Conservation (phyloP, 2,329 filamentous ascomycete species). For the Arthroderma sp. region DNA sequence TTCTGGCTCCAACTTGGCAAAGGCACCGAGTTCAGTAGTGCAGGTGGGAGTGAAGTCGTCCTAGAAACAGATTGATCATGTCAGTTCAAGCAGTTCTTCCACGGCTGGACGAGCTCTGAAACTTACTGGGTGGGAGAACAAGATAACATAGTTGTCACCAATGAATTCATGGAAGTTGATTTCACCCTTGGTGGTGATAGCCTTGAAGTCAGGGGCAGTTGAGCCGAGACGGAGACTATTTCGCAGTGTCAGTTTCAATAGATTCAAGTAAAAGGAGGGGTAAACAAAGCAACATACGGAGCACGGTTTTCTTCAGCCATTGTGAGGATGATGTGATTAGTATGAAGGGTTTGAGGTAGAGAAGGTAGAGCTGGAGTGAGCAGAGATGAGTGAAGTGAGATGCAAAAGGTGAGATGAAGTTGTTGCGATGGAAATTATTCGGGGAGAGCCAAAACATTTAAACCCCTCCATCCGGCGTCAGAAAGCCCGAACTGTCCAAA, state of each 20-base stretch:
- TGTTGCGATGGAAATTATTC: too few species aligned
- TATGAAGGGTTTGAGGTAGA: slow-evolving; percentile 3
- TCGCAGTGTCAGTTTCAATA: not conserved
- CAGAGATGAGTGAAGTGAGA: slow-evolving; percentile 3
- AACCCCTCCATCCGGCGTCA: too few species aligned
- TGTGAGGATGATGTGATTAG: slow-evolving; percentile 12
- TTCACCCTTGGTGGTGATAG: slow-evolving; percentile 51
- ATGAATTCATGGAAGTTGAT: slow-evolving; percentile 64
- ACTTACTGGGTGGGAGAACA: slow-evolving; percentile 55
- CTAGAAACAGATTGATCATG: slow-evolving; percentile 8
- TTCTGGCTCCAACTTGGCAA: slow-evolving; percentile 77
- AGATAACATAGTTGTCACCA: slow-evolving; percentile 54
- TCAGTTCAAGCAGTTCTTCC: slow-evolving; percentile 4
- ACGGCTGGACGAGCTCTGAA: slow-evolving; percentile 1
- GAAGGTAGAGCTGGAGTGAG: slow-evolving; percentile 1
- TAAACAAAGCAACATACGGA: slow-evolving; percentile 23
- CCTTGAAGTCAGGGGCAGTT: slow-evolving; percentile 55
- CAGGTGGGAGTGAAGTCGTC: slow-evolving; percentile 85
- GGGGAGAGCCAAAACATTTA: too few species aligned
- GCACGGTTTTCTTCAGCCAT: slow-evolving; percentile 31
- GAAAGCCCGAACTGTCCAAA: too few species aligned
- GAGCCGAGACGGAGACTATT: slow-evolving; percentile 50
- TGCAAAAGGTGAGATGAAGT: slow-evolving; percentile 7
- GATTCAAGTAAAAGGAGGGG: not conserved
- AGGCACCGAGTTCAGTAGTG: slow-evolving; percentile 88